Conservation (phyloP, 2,329 filamentous ascomycete species). For the Dothistroma pini region DNA sequence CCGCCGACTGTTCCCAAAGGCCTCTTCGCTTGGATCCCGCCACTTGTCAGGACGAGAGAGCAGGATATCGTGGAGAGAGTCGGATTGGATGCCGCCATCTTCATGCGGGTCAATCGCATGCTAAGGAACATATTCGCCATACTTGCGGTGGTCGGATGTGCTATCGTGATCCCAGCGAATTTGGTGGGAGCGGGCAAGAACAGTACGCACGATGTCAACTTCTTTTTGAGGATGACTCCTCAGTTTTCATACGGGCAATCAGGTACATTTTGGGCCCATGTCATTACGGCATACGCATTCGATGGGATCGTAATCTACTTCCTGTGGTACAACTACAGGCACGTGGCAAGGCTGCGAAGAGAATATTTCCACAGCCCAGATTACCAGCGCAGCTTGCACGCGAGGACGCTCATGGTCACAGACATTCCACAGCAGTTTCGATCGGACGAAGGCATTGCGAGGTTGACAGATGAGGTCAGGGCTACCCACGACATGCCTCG, state of each 20-base stretch:
- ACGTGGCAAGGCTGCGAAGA: constrained; percentile 66
- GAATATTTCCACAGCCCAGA: constrained; percentile 81
- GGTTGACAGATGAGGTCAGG: constrained; percentile 75
- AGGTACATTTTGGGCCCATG: constrained; percentile 55
- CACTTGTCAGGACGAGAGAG: constrained; percentile 75
- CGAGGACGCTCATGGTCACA: constrained; percentile 65
- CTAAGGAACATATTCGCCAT: constrained; percentile 82
- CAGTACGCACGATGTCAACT: constrained; percentile 29
- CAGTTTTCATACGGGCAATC: constrained; percentile 45
- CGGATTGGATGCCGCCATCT: constrained; percentile 86
- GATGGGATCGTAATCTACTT: constrained; percentile 74
- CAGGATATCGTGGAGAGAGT: constrained; percentile 72
- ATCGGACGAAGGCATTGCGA: constrained; percentile 81
- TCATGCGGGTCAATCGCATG: constrained; percentile 86
- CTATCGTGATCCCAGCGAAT: constrained; percentile 79
- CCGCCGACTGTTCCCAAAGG: constrained; percentile 83
- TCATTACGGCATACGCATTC: constrained; percentile 60
- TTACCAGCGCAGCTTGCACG: constrained; percentile 83
- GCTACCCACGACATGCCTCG: constrained; percentile 75
- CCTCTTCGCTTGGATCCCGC: constrained; percentile 81
- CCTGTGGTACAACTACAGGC: constrained; percentile 85
- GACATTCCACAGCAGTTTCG: constrained; percentile 75
- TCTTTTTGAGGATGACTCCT: constrained; percentile 57
- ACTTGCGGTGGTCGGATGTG: constrained; percentile 68
- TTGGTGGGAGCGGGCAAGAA: constrained; percentile 29